A percentile compares a stretch with the other conserved stretches of the same genome.
These are phyloP conservation scores for Poa annua DNA, from an alignment of 176 grass and related monocot genomes.

Conservation along the genomic window DNA sequence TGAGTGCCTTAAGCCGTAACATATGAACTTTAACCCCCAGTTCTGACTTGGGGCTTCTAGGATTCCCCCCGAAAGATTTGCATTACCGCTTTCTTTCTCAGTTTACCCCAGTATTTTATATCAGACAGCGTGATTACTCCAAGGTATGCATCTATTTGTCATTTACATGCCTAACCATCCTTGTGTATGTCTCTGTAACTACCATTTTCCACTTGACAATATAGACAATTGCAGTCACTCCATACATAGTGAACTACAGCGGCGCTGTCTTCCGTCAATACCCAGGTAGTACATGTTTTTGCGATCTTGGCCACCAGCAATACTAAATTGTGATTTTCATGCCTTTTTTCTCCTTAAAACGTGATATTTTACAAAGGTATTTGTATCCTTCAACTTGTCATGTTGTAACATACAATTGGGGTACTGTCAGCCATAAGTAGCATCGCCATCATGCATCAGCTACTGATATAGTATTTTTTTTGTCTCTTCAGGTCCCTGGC, in stretches of 20 bases:
- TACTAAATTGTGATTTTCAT: background rate
- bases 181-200: conserved; percentile 44
- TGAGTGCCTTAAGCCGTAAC: background rate
- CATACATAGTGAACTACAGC: conserved; percentile 90
- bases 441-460: background rate
- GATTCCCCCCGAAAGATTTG: conserved; percentile 89
- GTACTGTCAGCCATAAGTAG: background rate
- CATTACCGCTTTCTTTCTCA: conserved; percentile 98
- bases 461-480: conserved; percentile 5
- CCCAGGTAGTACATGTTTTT: conserved; percentile 65
- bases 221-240: conserved; percentile 86
- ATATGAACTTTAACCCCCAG: conserved; percentile 47
- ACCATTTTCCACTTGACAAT: conserved; percentile 19
- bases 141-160: conserved; percentile 61
- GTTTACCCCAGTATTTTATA: conserved; percentile 90
- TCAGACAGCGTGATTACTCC: conserved; percentile 93
- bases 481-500: conserved; percentile 83
- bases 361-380: background rate
- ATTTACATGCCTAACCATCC: conserved; percentile 22
- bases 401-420: background rate
- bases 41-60: conserved; percentile 93
- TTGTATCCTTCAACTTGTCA: background rate
- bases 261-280: conserved; percentile 90
- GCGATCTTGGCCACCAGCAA: background rate
- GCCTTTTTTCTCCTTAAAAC: background rate